Conservation (phyloP, 805 yeast genomes). For the Yamadazyma sp. region DNA sequence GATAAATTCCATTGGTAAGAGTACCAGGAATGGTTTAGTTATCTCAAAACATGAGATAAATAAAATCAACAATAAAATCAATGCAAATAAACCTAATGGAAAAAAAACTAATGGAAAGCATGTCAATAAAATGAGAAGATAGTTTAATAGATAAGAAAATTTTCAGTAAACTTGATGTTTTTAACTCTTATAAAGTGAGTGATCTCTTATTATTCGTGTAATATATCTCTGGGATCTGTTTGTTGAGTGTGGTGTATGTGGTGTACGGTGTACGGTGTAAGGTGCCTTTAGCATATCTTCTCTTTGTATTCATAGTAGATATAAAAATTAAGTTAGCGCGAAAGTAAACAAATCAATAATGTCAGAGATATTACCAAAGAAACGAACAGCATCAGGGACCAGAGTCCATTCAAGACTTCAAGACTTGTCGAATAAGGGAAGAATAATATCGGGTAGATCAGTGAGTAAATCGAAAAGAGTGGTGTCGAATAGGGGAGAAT, state of each 20-base stretch:
- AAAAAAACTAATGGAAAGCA: no score
- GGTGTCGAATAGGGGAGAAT: constrained; percentile 17
- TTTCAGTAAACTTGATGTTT: no score
- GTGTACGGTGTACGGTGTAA: no score
- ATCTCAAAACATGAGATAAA: constrained; percentile 68
- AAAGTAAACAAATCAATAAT: constrained; percentile 9
- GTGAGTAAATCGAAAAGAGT: constrained; percentile 17
- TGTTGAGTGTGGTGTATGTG: no score
- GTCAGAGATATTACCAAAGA: constrained; percentile 24
- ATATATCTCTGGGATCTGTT: no score
- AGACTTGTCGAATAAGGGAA: constrained; percentile 26
- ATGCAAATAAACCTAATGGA: no score
- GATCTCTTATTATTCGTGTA: no score
- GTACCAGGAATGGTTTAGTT: constrained; percentile 75
- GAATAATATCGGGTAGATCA: constrained; percentile 24
- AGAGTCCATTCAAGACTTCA: constrained; percentile 18
- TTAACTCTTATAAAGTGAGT: no score
- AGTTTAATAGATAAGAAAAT: no score
- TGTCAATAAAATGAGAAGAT: no score
- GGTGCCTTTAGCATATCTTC: no score
- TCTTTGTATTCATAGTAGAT: background rate
- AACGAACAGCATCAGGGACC: constrained; percentile 17
- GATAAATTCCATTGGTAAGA: constrained; percentile 70
- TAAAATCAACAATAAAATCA: constrained; percentile 23
- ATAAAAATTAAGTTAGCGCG: no score